Conservation (phyloP, 352 stramenopile genomes). For the Phytophthora constricta region DNA sequence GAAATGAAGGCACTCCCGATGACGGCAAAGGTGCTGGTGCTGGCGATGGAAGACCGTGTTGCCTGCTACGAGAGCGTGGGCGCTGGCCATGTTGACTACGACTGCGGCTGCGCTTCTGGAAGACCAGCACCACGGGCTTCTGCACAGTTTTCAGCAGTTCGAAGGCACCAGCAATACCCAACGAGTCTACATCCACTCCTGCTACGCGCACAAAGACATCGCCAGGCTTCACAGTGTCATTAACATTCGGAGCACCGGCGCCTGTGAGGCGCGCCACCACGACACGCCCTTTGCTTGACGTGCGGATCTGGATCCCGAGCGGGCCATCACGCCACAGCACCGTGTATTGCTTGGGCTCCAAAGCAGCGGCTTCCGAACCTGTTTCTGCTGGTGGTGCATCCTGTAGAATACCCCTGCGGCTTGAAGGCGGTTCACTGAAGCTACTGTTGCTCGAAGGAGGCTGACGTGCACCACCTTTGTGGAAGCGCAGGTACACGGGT, state of each 20-base stretch:
- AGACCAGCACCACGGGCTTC: conserved; percentile 84
- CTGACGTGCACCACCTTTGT: conserved; percentile 42
- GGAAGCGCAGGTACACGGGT: conserved; percentile 77
- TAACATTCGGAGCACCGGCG: conserved; percentile 56
- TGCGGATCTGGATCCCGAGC: conserved; percentile 86
- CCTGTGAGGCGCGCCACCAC: conserved; percentile 80
- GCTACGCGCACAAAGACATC: conserved; percentile 83
- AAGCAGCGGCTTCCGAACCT: conserved; percentile 7
- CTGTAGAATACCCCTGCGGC: conserved; percentile 10
- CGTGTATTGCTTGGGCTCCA: conserved; percentile 68
- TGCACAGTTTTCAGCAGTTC: conserved; percentile 80
- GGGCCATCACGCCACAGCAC: conserved; percentile 79
- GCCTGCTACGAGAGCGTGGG: conserved; percentile 22
- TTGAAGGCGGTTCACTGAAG: conserved; percentile 24
- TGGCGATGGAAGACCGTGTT: conserved; percentile 19
- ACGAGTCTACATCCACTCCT: conserved; percentile 68
- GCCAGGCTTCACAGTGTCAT: conserved; percentile 60
- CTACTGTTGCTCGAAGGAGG: conserved; percentile 26
- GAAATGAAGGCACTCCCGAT: conserved; percentile 64
- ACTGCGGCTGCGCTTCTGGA: conserved; percentile 51
- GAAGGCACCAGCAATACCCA: conserved; percentile 78
- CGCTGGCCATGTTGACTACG: conserved; percentile 22
- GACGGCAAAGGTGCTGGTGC: conserved; percentile 27
- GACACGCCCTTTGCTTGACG: conserved; percentile 63
- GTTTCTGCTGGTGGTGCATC: conserved; percentile 4